Base-by-base conservation (phyloP, 106 monocot species). In the Cymbidium sinense region DNA sequence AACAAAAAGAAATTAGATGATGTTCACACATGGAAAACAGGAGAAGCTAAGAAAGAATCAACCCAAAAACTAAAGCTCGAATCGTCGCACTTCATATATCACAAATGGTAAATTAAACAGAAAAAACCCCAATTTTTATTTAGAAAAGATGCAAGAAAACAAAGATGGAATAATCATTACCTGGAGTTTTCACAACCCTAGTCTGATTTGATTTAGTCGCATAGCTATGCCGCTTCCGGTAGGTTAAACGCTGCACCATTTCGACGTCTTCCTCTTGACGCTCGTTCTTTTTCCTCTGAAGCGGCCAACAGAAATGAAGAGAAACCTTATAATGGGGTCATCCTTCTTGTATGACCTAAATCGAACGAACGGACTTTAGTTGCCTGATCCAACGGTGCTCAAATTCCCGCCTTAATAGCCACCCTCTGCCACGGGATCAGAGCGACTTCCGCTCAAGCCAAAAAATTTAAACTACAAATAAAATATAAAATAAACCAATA, bases 151-250 rank as follows among this genome's bases (percentile, higher is more conserved):
- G 31, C 12, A 33, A 33, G 15, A 5, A 67, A 33, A 71, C 19
- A 37, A 71, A 37, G n/a, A n/a, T 35, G 23, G 33, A 33, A 67
- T 7, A 71, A 71, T 4, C 10, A 21, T 71, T 77, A 89, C 96
- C 89, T 54, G 93, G 96, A 70, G 96, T 96, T 76, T 96, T 93
- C 72, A 96, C 93, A 75, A 93, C 84, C 76, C 95, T 73, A 28
- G 88, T 90, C 77, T 95, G 92, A 64, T 95, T 95, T 36, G 92
- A 96, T 75, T 93, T 93, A 69, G 95, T 96, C 82, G 95, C 95
- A 75, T 96, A 96, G 83, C 95, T 93, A 70, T 93, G 93, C 34
- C 95, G 81, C 93, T 86, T 90, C 20, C 95, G 75, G 72, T 96
- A 96, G 4, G 93, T 93, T 34, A 96, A 78, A n/a, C 95, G 81